phyloP scores from a whole-genome alignment of 148 eudicot genomes.

The Silene conica region DNA sequence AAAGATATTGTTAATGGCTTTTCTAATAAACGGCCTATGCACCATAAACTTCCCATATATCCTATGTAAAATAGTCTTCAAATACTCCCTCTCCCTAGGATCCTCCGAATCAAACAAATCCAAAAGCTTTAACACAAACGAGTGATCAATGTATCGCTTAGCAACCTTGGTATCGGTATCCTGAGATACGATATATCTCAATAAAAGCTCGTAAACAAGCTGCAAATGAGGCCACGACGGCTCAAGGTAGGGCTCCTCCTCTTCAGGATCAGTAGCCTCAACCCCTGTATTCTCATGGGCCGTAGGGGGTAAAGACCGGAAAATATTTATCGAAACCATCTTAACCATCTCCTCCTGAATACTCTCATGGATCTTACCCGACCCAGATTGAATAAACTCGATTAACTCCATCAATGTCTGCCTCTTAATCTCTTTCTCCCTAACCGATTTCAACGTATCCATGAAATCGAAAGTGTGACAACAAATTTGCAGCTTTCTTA shows the following conservation, averaged over 20 bases:
- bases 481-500: conserved; percentile 54
- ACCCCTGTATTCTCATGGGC: conserved; percentile 60
- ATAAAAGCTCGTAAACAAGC: conserved; percentile 59
- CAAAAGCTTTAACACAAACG: conserved; percentile 55
- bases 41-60: conserved; percentile 74
- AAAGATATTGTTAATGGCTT: conserved; percentile 59
- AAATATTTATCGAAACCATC: conserved; percentile 62
- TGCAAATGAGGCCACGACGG: conserved; percentile 79
- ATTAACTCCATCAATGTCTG: conserved; percentile 57
- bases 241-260: conserved; percentile 63
- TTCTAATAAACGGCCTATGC: conserved; percentile 72
- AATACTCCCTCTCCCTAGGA: conserved; percentile 61
- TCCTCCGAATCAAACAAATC: conserved; percentile 74
- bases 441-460: conserved; percentile 50
- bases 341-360: conserved; percentile 63
- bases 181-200: conserved; percentile 62
- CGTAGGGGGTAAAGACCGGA: conserved; percentile 59
- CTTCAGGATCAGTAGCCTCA: conserved; percentile 54
- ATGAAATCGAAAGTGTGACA: conserved; percentile 53
- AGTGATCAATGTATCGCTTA: conserved; percentile 62
- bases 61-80: conserved; percentile 61
- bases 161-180: conserved; percentile 70
- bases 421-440: conserved; percentile 72
- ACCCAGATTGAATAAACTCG: conserved; percentile 58
- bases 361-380: conserved; percentile 51